Percentiles rank a stretch among this genome's conserved stretches.
Conservation (phyloP, 2,329 filamentous ascomycete species). For the Domatiomyces catenatus region DNA sequence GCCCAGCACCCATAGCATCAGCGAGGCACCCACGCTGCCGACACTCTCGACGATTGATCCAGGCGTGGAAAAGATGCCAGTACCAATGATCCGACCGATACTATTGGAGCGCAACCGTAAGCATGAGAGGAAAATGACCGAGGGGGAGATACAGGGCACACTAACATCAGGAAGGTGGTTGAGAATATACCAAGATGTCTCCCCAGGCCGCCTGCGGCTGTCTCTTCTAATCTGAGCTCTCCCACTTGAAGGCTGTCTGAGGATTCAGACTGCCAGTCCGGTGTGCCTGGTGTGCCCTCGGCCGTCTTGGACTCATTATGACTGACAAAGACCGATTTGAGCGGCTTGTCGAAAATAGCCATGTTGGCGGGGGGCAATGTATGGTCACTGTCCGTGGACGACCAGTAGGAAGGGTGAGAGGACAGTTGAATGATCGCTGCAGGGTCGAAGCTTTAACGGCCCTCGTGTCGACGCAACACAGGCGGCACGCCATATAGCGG, state of each 20-base stretch:
- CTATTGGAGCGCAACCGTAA: background rate
- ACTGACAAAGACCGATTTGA: background rate
- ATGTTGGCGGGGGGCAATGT: background rate
- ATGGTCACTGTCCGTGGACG: background rate
- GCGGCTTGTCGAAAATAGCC: background rate
- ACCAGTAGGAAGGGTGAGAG: background rate
- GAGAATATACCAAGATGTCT: background rate
- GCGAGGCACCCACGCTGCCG: conserved; percentile 38
- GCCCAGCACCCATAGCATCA: conserved; percentile 41
- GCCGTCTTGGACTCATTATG: background rate
- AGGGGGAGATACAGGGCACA: background rate
- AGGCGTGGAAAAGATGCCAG: conserved; percentile 40
- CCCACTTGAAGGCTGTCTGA: background rate
- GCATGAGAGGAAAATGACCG: background rate
- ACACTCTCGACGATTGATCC: conserved; percentile 39
- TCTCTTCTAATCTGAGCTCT: background rate
- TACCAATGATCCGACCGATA: conserved; percentile 20
- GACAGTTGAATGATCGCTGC: background rate
- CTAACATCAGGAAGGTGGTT: background rate
- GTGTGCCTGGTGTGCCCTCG: background rate
- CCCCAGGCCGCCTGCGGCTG: background rate
- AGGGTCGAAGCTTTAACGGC: background rate
- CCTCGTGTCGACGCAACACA: background rate
- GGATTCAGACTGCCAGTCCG: background rate
- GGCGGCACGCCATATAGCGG: background rate